Percentiles rank a stretch among this genome's conserved stretches.
Conservation (phyloP, 192 early-diverging fungal species). For the Phlyctochytrium arcticum region DNA sequence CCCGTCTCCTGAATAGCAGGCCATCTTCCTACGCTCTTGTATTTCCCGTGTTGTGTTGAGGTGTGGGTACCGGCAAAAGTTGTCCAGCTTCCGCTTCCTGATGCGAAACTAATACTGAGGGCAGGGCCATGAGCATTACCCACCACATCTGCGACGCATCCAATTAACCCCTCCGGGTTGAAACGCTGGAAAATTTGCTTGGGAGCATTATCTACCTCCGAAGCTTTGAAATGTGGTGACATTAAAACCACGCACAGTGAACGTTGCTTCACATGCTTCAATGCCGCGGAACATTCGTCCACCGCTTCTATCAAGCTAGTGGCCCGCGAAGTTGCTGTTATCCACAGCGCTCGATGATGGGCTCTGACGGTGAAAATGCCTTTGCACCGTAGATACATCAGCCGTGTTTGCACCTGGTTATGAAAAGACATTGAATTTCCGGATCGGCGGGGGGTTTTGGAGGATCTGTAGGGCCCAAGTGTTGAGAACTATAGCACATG, state of each 20-base stretch:
- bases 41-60: neutral
- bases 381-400: too few species aligned
- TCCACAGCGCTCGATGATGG: conserved; percentile 6
- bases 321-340: conserved; percentile 12
- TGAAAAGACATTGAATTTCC: too few species aligned
- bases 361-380: too few species aligned
- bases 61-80: neutral
- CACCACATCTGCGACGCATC: conserved; percentile 16
- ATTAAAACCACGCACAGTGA: conserved; percentile 23
- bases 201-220: neutral
- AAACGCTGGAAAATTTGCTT: neutral
- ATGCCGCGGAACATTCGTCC: neutral
- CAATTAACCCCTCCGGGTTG: conserved; percentile 1
- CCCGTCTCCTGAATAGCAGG: too few species aligned
- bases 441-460: too few species aligned
- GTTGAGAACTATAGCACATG: too few species aligned
- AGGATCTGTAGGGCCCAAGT: too few species aligned
- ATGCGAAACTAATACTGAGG: too few species aligned
- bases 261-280: neutral
- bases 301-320: neutral
- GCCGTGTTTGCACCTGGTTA: too few species aligned
- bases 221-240: neutral
- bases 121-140: too few species aligned
- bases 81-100: too few species aligned
- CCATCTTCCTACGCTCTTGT: too few species aligned